Base-by-base conservation (phyloP, 140 eudicot genomes). In the Flaveria floridana region DNA sequence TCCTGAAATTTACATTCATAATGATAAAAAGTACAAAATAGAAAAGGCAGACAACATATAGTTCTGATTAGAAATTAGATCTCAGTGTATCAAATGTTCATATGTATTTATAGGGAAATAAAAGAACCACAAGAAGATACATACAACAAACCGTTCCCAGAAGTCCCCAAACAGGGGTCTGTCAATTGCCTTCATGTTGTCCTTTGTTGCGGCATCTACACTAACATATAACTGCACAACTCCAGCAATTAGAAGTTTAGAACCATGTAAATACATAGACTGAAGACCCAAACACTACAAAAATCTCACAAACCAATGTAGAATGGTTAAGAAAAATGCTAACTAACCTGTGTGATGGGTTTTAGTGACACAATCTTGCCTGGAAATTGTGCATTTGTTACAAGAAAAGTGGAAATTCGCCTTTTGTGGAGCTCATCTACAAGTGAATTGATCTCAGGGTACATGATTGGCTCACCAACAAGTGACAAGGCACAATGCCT, bases 391-490 rank as follows among this genome's bases (percentile, higher is more conserved):
- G 99, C 99, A 82, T 94, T 94, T 79, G 99, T 94, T 59, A 94
- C 99, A 41, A 94, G 97, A 74, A 94, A 94, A 64, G 99, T 90
- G 50, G 99, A 91, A 77, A 94, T 90, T 55, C 92, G 80, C 74
- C 99, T 87, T 72, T 79, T 68, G 77, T 94, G 99, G 46, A 94
- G 89, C 78, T 94, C 97, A 52, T 87, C 96, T 13, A 94, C 79
- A 48, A 94, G 99, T 67, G 90, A 25, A 65, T 94, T 94, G 69
- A 94, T 94, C 75, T 88, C 97, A 2, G 99, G 99, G 56, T 94
- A 94, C 99, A 91, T 94, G 56, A 94, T 94, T 65, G 99, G 99
- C 82, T 94, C 99, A 64, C 99, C 99, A 68, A 94, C 99, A 25
- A 94, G 97, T 41, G 99, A 94, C 66, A 94, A 83, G 20, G 99